Evolutionary conservation across 805 yeast genomes (phyloP).

Genomic region (Saccharomycopsis fibuligera): DNA sequence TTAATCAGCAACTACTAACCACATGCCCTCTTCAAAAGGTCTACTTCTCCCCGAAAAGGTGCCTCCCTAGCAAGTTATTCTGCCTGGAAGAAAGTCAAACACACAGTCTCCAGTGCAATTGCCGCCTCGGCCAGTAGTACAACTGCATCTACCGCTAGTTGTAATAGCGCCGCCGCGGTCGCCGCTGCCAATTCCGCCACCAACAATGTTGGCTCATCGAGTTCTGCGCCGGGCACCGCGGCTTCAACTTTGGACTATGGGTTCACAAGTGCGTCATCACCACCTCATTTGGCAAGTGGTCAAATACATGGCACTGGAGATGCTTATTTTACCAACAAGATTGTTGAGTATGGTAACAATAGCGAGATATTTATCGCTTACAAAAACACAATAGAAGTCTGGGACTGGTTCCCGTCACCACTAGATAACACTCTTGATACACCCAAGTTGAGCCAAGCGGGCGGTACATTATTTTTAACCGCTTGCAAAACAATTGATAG

Average conservation of each 20-base stretch:
- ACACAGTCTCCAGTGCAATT: constrained; percentile 6
- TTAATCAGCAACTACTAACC: neutral
- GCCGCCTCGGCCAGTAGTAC: constrained; percentile 10
- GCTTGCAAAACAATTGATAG: constrained; percentile 20
- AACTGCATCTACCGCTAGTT: neutral
- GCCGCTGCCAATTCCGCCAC: too few relatives aligned
- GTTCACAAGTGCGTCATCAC: neutral
- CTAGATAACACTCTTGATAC: neutral
- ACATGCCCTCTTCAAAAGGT: neutral
- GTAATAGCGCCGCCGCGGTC: neutral
- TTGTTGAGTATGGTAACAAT: constrained; percentile 31
- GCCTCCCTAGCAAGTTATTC: constrained; percentile 22
- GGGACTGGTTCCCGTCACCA: constrained; percentile 35
- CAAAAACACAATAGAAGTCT: constrained; percentile 30
- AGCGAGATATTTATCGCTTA: constrained; percentile 33
- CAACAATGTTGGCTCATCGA: neutral
- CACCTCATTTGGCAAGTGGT: too few relatives aligned
- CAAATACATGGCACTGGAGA: neutral
- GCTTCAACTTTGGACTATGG: neutral
- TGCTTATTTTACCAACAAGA: neutral
- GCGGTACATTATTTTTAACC: constrained; percentile 28
- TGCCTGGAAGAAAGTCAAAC: constrained; percentile 27
- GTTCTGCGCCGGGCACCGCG: neutral
- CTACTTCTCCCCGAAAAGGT: constrained; percentile 23
- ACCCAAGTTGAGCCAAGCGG: constrained; percentile 3